Base-by-base conservation (phyloP, 345 rosid species). In the Dipteronia dyeriana region DNA sequence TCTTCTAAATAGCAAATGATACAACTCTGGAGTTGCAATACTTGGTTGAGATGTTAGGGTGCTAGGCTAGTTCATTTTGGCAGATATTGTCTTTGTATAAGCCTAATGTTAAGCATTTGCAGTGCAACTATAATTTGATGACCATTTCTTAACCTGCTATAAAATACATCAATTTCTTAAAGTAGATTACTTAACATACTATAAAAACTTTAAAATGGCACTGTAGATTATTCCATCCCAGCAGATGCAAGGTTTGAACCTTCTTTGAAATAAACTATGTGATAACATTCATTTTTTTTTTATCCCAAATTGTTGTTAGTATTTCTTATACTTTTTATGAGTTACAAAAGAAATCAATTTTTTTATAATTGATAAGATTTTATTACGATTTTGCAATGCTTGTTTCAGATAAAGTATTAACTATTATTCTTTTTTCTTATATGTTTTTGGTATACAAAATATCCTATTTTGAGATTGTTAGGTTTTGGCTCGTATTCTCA, bases 161-260 rank as follows among this genome's bases (percentile, higher is more conserved):
- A 17, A 73, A 34, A 60, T 60, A 34, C 56, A 22, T 59, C 14
- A 23, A 22, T 3, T 39, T 34, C 66, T 38, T 2, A 26, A 25
- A 45, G 12, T 45, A 45, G 10, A 45, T 45, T 53, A 53, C 57
- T 53, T 53, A 53, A 53, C n/a, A n/a, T 53, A 53, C 57, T 53
- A 53, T 16, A 53, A 53, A 17, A 53, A 53, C 57, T 14, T 53
- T 1, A 16, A 14, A 16, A 53, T 67, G 99, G 99, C 31, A 94
- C 97, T 62, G 97, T 82, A 75, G 98, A 96, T 87, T 92, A 92
- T 83, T 94, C 99, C 13, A 96, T 96, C 80, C 99, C 98, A 73
- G 80, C 89, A 29, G 94, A 92, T 81, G 86, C 97, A 78, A 96
- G 99, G 99, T 96, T 76, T 82, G 86, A 57, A 67, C 80, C 82